Base-by-base conservation (phyloP, 495 filamentous ascomycete genomes). In the Penicillium arizonense region DNA sequence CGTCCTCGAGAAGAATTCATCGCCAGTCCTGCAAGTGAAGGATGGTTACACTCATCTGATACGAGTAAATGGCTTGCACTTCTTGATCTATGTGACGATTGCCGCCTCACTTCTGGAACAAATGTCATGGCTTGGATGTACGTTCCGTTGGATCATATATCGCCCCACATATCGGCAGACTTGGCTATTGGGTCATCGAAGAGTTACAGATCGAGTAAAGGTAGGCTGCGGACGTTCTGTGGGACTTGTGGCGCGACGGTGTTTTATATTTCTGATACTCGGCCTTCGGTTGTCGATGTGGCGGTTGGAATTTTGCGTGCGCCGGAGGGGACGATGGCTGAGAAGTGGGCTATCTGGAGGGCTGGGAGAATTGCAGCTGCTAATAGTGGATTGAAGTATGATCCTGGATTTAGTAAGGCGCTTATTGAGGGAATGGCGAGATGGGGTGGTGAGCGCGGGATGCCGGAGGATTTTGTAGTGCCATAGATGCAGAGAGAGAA, bases 141-240 rank as follows among this genome's bases (percentile, higher is more conserved):
- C 43, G 61, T 74, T 7, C 61, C 67, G 7, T 23, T 50, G 20
- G 38, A 62, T 39, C 61, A 65, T 44, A 52, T 57, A 26, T 53
- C 33, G 24, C 52, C 51, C 55, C 67, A 3, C 55, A 70, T 8
- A 0, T 40, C 54, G 0, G 47, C 63, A 2, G 62, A 72, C 51
- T 46, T 75, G 5, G 45, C 61, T n/a, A 54, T 78, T 11, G 79
- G 80, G 4, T 76, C 74, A 3, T 64, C 81, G 35, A 71, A 72
- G 16, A 63, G 59, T 20, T 82, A 80, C 47, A 49, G 56, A 5
- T 79, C 74, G 9, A 77, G 72, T 1, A 51, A 68, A 18, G 74
- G 65, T 18, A 73, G 79, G 0, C 65, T 73, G 38, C 65, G 81
- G 6, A 79, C 77, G 20, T 82, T 80, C 55, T 85, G 82, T 59